phyloP scores from a whole-genome alignment of 352 stramenopile genomes.

The Phytophthora foliorum region DNA sequence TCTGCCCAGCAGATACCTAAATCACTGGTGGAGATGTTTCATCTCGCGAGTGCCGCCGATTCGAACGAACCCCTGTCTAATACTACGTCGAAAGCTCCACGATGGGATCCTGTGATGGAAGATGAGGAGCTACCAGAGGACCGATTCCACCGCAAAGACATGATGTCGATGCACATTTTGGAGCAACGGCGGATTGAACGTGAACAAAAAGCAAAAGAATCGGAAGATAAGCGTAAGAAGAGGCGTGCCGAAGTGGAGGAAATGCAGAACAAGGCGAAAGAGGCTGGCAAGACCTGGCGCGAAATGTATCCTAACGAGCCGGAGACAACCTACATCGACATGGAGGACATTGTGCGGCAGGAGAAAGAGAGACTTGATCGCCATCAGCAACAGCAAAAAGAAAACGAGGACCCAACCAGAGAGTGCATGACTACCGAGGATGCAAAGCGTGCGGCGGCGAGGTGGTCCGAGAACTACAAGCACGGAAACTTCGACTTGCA shows the following conservation, averaged over 20 bases:
- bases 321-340: constrained; percentile 81
- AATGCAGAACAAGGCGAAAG: constrained; percentile 58
- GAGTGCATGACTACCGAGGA: constrained; percentile 52
- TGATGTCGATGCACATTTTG: constrained; percentile 91
- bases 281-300: constrained; percentile 76
- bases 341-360: constrained; percentile 74
- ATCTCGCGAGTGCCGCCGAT: constrained; percentile 46
- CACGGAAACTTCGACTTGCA: constrained; percentile 49
- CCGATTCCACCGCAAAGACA: constrained; percentile 81
- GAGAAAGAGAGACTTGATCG: constrained; percentile 50
- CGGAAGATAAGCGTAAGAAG: constrained; percentile 55
- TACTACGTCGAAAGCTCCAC: constrained; percentile 16
- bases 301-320: constrained; percentile 86
- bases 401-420: constrained; percentile 16
- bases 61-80: background rate
- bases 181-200: constrained; percentile 73
- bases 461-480: constrained; percentile 60
- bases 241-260: constrained; percentile 60
- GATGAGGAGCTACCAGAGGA: constrained; percentile 85
- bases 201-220: constrained; percentile 69
- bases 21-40: constrained; percentile 79
- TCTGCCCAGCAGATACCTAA: constrained; percentile 38
- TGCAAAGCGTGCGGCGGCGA: constrained; percentile 51
- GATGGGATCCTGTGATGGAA: constrained; percentile 74
- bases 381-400: constrained; percentile 35